Base-by-base conservation (phyloP, 352 stramenopile genomes). In the Peronospora destructor region DNA sequence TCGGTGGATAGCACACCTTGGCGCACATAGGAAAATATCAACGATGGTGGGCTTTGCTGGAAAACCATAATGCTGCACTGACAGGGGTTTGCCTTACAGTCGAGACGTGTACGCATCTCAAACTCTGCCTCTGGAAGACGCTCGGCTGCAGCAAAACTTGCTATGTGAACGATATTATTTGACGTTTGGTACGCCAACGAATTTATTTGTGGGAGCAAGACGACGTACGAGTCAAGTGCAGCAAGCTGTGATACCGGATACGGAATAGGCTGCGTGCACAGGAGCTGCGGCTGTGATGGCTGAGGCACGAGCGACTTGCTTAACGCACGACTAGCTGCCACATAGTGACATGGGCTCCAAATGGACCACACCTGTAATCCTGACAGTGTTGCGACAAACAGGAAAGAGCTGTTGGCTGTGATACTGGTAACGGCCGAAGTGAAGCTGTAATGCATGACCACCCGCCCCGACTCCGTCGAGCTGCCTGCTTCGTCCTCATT, bases 381-480 rank as follows among this genome's bases (percentile, higher is more conserved):
- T 1, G 78, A 74, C 4, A 76, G 63, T 26, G 82, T 85, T 17
- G 72, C 77, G 2, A 80, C 82, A 53, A 93, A 93, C 17, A 93
- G 59, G 40, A 91, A 93, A 9, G 79, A 91, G 47, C 82, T 93
- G 51, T 93, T 93, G 26, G 82, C 82, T 0, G 78, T 73, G 45
- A 93, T 81, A 29, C 56, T 76, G 2, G 68, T 70, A 21, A 88
- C 74, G 0, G 67, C 62, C 2, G 72, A 78, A 19, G 72, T 71
- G 56, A 93, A 91, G 13, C 56, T 72, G 53, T 93, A 93, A 51
- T 90, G 76, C 72, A 91, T 87, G n/a, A 91, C 76, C 6, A 93
- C 80, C 33, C 78, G 79, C 4, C 76, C 70, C 5, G 79, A 89
- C 28, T 79, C 71, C 10, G 49, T 49, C 17, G 59, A 59, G 4